Evolutionary conservation across 306 rosid genomes (phyloP).

Genomic region (Castanospermum australe): DNA sequence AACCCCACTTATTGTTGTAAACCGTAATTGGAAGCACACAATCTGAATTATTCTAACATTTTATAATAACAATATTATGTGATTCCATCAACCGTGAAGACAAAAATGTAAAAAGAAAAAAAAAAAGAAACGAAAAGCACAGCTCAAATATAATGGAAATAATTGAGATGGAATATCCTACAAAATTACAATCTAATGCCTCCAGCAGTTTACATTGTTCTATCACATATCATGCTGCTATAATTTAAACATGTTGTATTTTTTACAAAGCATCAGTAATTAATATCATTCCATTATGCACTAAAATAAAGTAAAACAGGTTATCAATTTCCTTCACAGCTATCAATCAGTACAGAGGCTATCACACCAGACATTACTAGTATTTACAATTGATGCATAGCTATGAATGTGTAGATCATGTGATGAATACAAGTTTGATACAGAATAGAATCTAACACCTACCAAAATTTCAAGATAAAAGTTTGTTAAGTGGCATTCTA

Average conservation of each 20-base stretch:
- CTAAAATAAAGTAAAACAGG: neutral
- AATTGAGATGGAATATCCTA: neutral
- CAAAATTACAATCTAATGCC: conserved; percentile 11
- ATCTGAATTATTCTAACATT: neutral
- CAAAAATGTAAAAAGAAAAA: neutral
- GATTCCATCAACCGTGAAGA: neutral
- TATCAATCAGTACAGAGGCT: neutral
- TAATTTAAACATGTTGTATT: neutral
- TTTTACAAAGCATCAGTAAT: neutral
- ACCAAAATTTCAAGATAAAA: neutral
- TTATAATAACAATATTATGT: neutral
- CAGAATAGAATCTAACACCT: neutral
- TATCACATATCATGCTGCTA: neutral
- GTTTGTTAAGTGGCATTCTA: neutral
- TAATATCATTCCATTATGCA: neutral
- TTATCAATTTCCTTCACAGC: neutral
- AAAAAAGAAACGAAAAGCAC: neutral
- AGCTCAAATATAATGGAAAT: conserved; percentile 5
- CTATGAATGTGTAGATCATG: neutral
- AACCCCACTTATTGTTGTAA: conserved; percentile 6
- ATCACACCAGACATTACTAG: neutral
- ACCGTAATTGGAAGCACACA: conserved; percentile 3
- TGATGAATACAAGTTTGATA: neutral
- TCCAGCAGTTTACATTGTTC: neutral
- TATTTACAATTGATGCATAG: neutral